Conservation (phyloP, 140 eudicot species). For the Anethum foeniculum region DNA sequence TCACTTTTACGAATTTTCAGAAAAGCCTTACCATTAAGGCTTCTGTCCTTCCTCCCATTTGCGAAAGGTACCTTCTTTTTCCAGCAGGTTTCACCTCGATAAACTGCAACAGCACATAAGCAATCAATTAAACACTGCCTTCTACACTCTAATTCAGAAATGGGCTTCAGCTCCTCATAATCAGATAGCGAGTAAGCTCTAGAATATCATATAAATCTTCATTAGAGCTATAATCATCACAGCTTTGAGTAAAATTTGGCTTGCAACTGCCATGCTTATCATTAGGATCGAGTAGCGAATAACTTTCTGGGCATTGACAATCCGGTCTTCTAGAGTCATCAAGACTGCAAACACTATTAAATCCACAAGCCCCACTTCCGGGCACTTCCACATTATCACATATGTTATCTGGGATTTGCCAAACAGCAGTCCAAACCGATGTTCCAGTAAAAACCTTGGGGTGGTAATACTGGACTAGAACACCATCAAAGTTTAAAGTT, state of each 20-base stretch:
- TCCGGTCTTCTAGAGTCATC: conserved; percentile 18
- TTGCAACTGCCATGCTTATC: conserved; percentile 17
- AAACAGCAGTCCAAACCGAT: conserved; percentile 25
- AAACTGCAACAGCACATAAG: conserved; percentile 35
- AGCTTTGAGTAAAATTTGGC: conserved; percentile 16
- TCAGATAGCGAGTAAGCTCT: conserved; percentile 19
- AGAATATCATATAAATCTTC: conserved; percentile 21
- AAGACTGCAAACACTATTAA: conserved; percentile 30
- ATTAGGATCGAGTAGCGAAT: background rate
- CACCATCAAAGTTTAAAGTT: conserved; percentile 44
- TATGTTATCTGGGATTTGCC: conserved; percentile 35
- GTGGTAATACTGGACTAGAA: conserved; percentile 31
- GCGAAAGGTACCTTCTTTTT: conserved; percentile 39
- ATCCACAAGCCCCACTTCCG: conserved; percentile 48
- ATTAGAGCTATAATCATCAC: background rate
- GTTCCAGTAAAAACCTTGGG: conserved; percentile 26
- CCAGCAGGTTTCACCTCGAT: conserved; percentile 26
- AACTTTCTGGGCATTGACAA: conserved; percentile 24
- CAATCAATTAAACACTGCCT: conserved; percentile 39
- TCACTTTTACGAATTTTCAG: conserved; percentile 22
- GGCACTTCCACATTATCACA: background rate
- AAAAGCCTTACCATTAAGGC: conserved; percentile 16
- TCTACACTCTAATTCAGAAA: conserved; percentile 28
- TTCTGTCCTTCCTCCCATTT: conserved; percentile 23
- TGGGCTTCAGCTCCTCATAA: conserved; percentile 16